Base-by-base conservation (phyloP, 163 green algal species). In the Scenedesmus sp. region DNA sequence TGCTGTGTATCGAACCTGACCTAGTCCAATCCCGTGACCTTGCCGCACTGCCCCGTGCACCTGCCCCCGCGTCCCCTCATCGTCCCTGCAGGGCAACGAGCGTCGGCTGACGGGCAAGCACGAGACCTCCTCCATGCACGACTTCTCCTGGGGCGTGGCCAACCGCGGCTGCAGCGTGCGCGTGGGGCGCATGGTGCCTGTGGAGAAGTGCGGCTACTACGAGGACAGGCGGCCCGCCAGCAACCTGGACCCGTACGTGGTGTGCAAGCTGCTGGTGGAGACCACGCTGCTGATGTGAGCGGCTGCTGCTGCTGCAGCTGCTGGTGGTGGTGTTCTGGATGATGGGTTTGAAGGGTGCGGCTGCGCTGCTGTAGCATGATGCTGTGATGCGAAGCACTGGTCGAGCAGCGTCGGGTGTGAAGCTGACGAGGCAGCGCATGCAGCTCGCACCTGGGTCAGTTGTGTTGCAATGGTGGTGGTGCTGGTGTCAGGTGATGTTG, bases 181-280 rank as follows among this genome's bases (percentile, higher is more conserved):
- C 88, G 97, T 99, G 20, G 97, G 97, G 46, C 97, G 98, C 92
- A 98, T 97, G 93, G 98, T 99, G 88, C 97, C 94, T 16, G 90
- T 99, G 1, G 97, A 99, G 79, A 98, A 98, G 95, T 98, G 95
- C 88, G 97, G 95, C 72, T 98, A 98, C 92, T 98, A 98, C 81
- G 95, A 97, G 95, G 85, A 83, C n/a, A 56, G 85, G 10, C 95
- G 98, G 46, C 98, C 98, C n/a, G 96, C 98, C 53, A 99, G 96
- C 93, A 99, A 99, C 96, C 95, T 99, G 86, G 98, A 99, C 95
- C 97, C 98, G 53, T 99, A 99, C 91, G 94, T 99, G 3, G 98
- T 99, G 44, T 98, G 95, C 53, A 92, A 93, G 79, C 96, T 99
- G 46, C 93, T 99, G 37, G 97, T 98, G 16, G 96, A 99, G 95